These are phyloP conservation scores for Emergomyces pasteurianus DNA, from an alignment of 2,329 filamentous ascomycete species.

Conservation along the genomic window DNA sequence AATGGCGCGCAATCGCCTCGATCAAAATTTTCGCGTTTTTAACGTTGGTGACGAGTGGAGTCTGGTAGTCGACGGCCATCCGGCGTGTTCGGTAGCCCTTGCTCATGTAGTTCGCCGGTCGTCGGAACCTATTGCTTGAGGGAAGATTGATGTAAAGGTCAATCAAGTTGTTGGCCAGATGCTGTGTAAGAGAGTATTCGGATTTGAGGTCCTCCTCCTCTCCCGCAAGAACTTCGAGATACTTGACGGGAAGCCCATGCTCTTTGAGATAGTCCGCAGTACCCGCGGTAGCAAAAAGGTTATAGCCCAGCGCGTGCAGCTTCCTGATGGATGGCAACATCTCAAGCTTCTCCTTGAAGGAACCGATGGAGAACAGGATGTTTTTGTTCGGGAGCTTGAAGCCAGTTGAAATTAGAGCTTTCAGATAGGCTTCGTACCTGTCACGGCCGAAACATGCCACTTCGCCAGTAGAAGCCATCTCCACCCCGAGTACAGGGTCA, in stretches of 20 bases:
- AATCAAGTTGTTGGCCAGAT: constrained; percentile 94
- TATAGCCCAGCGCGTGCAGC: constrained; percentile 83
- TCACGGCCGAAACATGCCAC: constrained; percentile 92
- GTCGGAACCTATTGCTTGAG: constrained; percentile 94
- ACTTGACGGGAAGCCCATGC: constrained; percentile 84
- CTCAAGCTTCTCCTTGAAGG: constrained; percentile 96
- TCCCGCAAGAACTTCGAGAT: constrained; percentile 72
- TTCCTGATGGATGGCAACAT: constrained; percentile 88
- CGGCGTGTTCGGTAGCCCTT: constrained; percentile 92
- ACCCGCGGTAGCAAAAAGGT: constrained; percentile 89
- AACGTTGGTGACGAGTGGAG: constrained; percentile 93
- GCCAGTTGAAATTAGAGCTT: constrained; percentile 87
- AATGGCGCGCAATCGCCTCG: constrained; percentile 84
- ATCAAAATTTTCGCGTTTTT: constrained; percentile 98
- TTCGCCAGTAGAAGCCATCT: constrained; percentile 98
- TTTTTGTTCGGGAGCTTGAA: constrained; percentile 96
- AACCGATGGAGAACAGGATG: constrained; percentile 87
- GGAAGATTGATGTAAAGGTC: constrained; percentile 98
- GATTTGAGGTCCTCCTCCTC: constrained; percentile 76
- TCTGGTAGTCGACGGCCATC: constrained; percentile 98
- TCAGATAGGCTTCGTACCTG: constrained; percentile 96
- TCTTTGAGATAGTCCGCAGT: constrained; percentile 94
- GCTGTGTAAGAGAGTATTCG: constrained; percentile 93
- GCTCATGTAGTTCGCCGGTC: constrained; percentile 96
- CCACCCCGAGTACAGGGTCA: constrained; percentile 90